phyloP scores from a whole-genome alignment of 306 rosid genomes.

The Castanea crenata region DNA sequence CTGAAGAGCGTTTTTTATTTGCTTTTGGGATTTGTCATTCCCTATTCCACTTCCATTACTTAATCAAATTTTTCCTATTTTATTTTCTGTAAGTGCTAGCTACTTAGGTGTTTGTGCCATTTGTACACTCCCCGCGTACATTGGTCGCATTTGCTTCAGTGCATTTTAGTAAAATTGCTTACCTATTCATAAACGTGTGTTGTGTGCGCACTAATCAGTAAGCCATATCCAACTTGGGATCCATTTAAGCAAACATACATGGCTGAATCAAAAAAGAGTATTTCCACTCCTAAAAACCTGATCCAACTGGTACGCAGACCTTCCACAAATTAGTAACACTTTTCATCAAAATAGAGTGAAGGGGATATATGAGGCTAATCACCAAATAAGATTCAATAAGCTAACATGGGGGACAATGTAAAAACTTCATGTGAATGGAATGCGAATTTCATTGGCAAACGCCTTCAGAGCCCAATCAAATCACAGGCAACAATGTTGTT shows the following conservation, averaged over 20 bases:
- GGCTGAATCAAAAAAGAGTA: background rate
- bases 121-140: background rate
- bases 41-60: background rate
- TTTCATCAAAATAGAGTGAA: background rate
- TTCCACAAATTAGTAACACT: background rate
- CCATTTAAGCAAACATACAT: background rate
- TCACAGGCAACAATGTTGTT: background rate
- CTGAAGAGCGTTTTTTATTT: background rate
- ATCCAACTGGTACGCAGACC: background rate
- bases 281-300: background rate
- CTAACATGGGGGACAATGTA: constrained; percentile 23
- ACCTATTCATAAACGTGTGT: background rate
- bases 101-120: background rate
- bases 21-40: background rate
- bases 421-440: constrained; percentile 30
- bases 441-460: constrained; percentile 55
- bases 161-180: background rate
- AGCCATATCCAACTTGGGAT: background rate
- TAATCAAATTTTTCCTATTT: background rate
- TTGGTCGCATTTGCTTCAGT: background rate
- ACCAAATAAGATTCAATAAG: constrained; percentile 10
- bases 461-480: constrained; percentile 24
- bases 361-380: background rate
- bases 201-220: background rate
- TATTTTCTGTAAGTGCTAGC: background rate